Evolutionary conservation across 495 filamentous ascomycete genomes (phyloP), one percentile per base, ranked within the genome.

Genomic region (Aspergillus heteromorphus): DNA sequence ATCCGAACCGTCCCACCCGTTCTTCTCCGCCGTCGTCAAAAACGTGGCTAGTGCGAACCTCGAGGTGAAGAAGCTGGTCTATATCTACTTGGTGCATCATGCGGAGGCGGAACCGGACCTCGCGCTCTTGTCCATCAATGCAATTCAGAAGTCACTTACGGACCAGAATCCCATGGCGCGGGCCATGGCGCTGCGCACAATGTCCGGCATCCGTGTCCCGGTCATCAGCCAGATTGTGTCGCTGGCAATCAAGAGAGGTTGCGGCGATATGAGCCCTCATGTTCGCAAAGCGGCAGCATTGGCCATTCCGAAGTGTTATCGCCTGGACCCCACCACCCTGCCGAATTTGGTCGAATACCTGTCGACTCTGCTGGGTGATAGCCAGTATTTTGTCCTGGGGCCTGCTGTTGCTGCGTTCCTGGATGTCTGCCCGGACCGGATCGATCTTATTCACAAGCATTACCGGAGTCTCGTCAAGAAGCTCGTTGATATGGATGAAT

Each of bases 141-240:
- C 92, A 11, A 97, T 98, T 60, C 93, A 97, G 66, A 97, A 96
- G 69, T 92, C 92, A 19, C 81, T 98, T 38, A 93, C 91, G 13
- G 93, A 97, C 70, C 76, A 85, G 49, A 96, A 90, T 66, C 90
- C 92, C 6, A 87, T 95, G 63, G 83, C 96, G 5, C 84, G 93
- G 52, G 89, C 91, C 13, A 84, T 97, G 71, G 93, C 93, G 2
- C 80, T 98, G 50, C 85, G 88, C 20, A 91, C 91, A 56, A 97
- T 98, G 91, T 92, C 91, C 6, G 91, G 91, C 4, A 97, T 98
- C 49, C 78, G 89, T 8, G 95, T 98, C 1, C 93, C 93, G 2
- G 95, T 96, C n/a, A 97, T 98, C 71, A 92, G 88, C 49, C 93
- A 97, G 71, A 97, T 98, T 58, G 95, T 98, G n/a, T 91, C 87